Evolutionary conservation across 1,284 basidiomycete genomes (phyloP).

Genomic region (Cutaneotrichosporon sp.): DNA sequence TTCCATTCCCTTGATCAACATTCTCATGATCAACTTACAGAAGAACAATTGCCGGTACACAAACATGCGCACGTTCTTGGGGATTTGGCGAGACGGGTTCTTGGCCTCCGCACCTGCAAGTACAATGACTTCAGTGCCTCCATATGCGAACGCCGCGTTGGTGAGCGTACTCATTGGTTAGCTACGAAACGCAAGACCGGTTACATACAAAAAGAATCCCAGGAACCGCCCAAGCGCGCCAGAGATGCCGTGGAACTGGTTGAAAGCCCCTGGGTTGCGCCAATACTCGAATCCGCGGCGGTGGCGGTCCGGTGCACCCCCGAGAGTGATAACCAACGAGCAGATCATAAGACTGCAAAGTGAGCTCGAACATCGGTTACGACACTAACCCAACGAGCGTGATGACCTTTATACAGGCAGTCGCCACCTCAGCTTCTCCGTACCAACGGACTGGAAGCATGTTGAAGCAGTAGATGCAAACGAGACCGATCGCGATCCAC

Average conservation of each 20-base stretch:
- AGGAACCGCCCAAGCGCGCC: constrained; percentile 24
- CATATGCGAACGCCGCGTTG: constrained; percentile 31
- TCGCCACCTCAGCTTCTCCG: constrained; percentile 16
- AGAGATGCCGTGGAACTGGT: constrained; percentile 5
- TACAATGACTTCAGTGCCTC: constrained; percentile 33
- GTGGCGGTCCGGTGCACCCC: constrained; percentile 30
- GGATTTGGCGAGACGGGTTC: constrained; percentile 61
- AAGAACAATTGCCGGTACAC: constrained; percentile 66
- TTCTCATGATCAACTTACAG: background rate
- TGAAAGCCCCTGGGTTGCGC: constrained; percentile 28
- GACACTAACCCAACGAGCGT: constrained; percentile 3
- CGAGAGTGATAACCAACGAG: constrained; percentile 13
- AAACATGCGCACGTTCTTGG: constrained; percentile 68
- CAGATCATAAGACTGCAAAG: constrained; percentile 3
- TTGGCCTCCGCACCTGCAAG: constrained; percentile 31
- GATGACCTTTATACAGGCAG: constrained; percentile 15
- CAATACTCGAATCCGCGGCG: constrained; percentile 31
- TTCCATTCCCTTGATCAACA: no score
- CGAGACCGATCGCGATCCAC: constrained; percentile 4
- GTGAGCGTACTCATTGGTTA: constrained; percentile 26
- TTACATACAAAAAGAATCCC: constrained; percentile 36
- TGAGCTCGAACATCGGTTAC: no score
- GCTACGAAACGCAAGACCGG: constrained; percentile 20
- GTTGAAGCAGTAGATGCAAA: constrained; percentile 8
- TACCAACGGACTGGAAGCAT: constrained; percentile 10